These are phyloP conservation scores for Hypoxylon rubiginosum DNA, from an alignment of 2,329 filamentous ascomycete species.

Conservation along the genomic window DNA sequence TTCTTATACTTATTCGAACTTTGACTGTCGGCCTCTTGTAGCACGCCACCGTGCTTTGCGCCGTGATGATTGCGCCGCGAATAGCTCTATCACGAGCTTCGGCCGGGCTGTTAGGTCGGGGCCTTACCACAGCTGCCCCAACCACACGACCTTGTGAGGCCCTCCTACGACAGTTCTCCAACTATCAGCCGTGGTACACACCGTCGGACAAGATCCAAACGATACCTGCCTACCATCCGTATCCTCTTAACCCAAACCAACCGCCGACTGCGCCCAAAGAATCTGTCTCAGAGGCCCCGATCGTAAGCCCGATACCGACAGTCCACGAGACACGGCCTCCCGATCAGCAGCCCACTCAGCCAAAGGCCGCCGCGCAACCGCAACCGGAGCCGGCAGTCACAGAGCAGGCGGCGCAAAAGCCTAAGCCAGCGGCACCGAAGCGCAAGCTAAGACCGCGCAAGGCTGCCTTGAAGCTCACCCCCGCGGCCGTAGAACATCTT, in stretches of 20 bases:
- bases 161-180: constrained; percentile 59
- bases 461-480: constrained; percentile 89
- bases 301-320: constrained; percentile 62
- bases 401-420: constrained; percentile 77
- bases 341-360: constrained; percentile 47
- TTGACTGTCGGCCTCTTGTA: not conserved
- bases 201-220: constrained; percentile 48
- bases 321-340: constrained; percentile 68
- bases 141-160: constrained; percentile 57
- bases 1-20: not conserved
- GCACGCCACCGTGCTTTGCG: constrained; percentile 11
- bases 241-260: constrained; percentile 61
- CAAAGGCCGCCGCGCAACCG: constrained; percentile 26
- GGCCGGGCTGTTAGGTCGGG: constrained; percentile 44
- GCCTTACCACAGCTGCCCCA: constrained; percentile 56
- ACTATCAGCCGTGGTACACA: constrained; percentile 48
- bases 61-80: constrained; percentile 59
- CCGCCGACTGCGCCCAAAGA: constrained; percentile 59
- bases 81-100: constrained; percentile 53
- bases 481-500: constrained; percentile 83
- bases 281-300: constrained; percentile 62
- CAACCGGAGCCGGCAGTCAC: constrained; percentile 60
- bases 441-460: constrained; percentile 84
- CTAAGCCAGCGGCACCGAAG: constrained; percentile 70
- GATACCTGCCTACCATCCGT: constrained; percentile 63